phyloP scores from a whole-genome alignment of 768 basidiomycete species.

The Coprinopsis marcescibilis region DNA sequence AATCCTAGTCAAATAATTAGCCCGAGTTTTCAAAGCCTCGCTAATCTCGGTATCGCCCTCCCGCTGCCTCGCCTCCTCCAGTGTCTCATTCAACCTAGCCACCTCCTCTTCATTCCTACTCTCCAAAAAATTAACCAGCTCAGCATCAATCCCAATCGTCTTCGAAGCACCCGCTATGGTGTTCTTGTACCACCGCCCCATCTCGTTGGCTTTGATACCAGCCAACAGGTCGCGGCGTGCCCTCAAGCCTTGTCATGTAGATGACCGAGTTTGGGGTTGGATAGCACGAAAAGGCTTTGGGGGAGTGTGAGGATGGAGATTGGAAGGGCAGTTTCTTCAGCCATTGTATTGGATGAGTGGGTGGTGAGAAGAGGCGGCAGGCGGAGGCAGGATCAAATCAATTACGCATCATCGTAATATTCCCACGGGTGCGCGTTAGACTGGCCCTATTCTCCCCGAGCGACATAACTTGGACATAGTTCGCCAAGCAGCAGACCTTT shows the following conservation, averaged over 20 bases:
- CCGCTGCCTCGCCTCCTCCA: conserved; percentile 83
- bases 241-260: conserved; percentile 64
- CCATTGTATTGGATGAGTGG: conserved; percentile 39
- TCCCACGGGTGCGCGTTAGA: no score
- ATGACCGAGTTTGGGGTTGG: conserved; percentile 50
- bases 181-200: conserved; percentile 76
- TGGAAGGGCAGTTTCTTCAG: conserved; percentile 79
- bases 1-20: conserved; percentile 82
- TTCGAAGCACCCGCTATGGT: conserved; percentile 29
- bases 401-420: no score
- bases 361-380: background rate
- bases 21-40: conserved; percentile 78
- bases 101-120: conserved; percentile 69
- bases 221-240: conserved; percentile 61
- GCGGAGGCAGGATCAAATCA: no score
- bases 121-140: conserved; percentile 54
- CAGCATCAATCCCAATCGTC: conserved; percentile 40
- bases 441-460: no score
- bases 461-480: no score
- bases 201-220: conserved; percentile 81
- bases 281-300: conserved; percentile 73
- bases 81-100: conserved; percentile 64
- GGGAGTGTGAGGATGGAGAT: conserved; percentile 83
- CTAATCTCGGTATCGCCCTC: conserved; percentile 93
- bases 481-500: no score